Conservation (phyloP, 768 basidiomycete species). For the Lactarius pseudohatsudake region DNA sequence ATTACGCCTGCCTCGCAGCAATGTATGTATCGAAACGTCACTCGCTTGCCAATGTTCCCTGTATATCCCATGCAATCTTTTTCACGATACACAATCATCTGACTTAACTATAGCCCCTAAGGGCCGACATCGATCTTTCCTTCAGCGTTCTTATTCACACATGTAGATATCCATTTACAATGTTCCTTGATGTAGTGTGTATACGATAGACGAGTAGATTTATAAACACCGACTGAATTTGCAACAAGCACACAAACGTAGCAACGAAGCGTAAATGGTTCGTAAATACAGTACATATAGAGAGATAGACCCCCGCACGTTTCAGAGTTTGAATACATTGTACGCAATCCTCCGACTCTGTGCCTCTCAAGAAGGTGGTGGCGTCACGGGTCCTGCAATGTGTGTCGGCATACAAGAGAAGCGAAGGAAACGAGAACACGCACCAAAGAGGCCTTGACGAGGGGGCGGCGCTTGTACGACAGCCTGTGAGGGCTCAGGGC, state of each 20-base stretch:
- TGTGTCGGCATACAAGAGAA: background rate
- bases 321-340: background rate
- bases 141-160: background rate
- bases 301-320: background rate
- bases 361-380: slow-evolving; percentile 33
- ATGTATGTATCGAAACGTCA: slow-evolving; percentile 13
- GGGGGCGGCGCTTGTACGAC: slow-evolving; percentile 44
- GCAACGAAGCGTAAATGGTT: slow-evolving; percentile 1
- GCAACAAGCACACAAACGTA: slow-evolving; percentile 10
- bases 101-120: background rate
- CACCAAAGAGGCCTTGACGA: slow-evolving; percentile 69
- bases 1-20: background rate
- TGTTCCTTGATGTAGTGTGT: slow-evolving; percentile 2
- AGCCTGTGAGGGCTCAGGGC: slow-evolving; percentile 40
- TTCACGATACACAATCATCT: background rate
- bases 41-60: background rate
- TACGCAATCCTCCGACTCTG: background rate
- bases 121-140: background rate
- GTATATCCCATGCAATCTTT: slow-evolving; percentile 1
- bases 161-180: background rate
- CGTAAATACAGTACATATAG: background rate
- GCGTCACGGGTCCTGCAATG: slow-evolving; percentile 34
- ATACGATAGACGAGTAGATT: background rate
- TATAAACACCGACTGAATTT: background rate
- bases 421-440: slow-evolving; percentile 20